Percentiles rank a stretch among this genome's conserved stretches.
These are phyloP conservation scores for Castanospermum australe DNA, from an alignment of 306 rosid genomes.

Conservation along the genomic window DNA sequence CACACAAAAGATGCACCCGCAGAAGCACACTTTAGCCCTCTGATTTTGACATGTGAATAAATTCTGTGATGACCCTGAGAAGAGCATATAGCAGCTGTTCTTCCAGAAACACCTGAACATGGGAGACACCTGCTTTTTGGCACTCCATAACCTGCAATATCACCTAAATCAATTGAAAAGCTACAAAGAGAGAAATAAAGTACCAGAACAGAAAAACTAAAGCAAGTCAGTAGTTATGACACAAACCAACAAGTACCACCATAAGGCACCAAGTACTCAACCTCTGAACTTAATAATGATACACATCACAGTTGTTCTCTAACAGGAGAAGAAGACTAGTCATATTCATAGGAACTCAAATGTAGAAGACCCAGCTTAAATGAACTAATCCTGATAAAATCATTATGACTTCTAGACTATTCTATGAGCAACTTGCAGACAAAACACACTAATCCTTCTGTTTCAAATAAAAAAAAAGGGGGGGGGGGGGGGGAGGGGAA, in stretches of 20 bases:
- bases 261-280: background rate
- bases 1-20: slow-evolving; percentile 57
- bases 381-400: background rate
- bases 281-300: background rate
- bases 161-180: slow-evolving; percentile 9
- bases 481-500: too few relatives aligned
- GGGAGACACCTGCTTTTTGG: slow-evolving; percentile 64
- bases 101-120: slow-evolving; percentile 60
- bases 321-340: background rate
- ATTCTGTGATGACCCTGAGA: slow-evolving; percentile 38
- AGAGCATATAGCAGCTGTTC: slow-evolving; percentile 46
- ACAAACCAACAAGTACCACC: background rate
- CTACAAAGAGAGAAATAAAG: background rate
- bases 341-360: background rate
- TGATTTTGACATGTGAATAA: slow-evolving; percentile 50
- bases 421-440: background rate
- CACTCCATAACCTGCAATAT: slow-evolving; percentile 58
- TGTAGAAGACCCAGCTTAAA: background rate
- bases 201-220: background rate
- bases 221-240: background rate
- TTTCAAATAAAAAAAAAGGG: too few relatives aligned
- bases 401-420: background rate
- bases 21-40: slow-evolving; percentile 46
- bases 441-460: too few relatives aligned
- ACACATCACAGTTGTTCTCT: background rate